Evolutionary conservation across 805 yeast species (phyloP), one percentile per base, ranked within the genome.

Genomic region (Candida adriatica): DNA sequence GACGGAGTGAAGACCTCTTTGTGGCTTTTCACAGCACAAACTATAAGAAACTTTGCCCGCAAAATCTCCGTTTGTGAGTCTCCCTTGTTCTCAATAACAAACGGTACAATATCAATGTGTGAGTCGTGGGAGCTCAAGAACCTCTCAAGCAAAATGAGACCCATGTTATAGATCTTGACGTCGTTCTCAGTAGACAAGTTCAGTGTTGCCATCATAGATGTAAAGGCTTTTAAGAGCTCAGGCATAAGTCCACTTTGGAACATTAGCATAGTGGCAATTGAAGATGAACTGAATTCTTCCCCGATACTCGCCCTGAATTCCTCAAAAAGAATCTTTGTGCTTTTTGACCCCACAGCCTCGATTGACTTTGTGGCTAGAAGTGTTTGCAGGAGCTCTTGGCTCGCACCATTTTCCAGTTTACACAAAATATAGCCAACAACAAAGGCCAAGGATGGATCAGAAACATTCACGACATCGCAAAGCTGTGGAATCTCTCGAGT

Each of bases 41-140:
- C 41, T 14, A 49, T 49, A 5, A 42, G 18, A 6, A 45, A 18
- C 23, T 49, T 49, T 13, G 46, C 11, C 5, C 34, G 23, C 5
- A 40, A 17, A 1, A 40, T 14, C 1, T 29, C 31, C 2, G 34
- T 35, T 7, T 26, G 34, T 7, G 23, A 6, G 13, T 24, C 23
- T 2, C 13, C 15, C 3, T 20, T 13, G 7, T 27, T 16, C 6
- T 10, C 26, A 22, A 39, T 38, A 5, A 7, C 17, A 10, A 11
- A 18, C 3, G 30, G 23, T 1, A 31, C 23, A n/a, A n/a, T n/a
- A n/a, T n/a, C n/a, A n/a, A n/a, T n/a, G n/a, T n/a, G n/a, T 0
- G 21, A 16, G 13, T 32, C 35, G 13, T 31, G 17, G 13, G 16
- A 22, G 2, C 16, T 26, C 3, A 43, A 6, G 26, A 24, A 33